Evolutionary conservation across 2,329 filamentous ascomycete genomes (phyloP).

Genomic region (Aureobasidium subglaciale): DNA sequence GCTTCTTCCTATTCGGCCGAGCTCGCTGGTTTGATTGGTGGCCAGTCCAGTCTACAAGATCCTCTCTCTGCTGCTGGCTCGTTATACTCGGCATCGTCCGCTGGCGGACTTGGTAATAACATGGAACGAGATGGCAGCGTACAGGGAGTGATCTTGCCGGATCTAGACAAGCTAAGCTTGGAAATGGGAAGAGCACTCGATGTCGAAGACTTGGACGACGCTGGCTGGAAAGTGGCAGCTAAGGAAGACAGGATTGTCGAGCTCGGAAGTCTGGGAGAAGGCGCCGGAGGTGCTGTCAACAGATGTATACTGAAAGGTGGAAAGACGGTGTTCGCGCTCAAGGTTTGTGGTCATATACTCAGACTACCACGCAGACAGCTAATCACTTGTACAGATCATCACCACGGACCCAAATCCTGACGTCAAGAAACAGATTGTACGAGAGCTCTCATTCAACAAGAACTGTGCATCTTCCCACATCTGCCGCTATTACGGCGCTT

Average conservation of each 20-base stretch:
- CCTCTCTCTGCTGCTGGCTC: slow-evolving; percentile 84
- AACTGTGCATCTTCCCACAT: slow-evolving; percentile 94
- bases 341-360: slow-evolving; percentile 56
- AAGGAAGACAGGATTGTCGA: slow-evolving; percentile 82
- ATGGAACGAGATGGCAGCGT: slow-evolving; percentile 82
- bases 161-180: slow-evolving; percentile 71
- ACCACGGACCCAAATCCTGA: slow-evolving; percentile 97
- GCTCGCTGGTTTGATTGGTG: slow-evolving; percentile 62
- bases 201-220: slow-evolving; percentile 90
- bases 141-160: slow-evolving; percentile 59
- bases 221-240: slow-evolving; percentile 90
- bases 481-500: slow-evolving; percentile 94
- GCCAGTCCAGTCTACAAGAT: slow-evolving; percentile 64
- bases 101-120: slow-evolving; percentile 53
- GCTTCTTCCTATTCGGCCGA: slow-evolving; percentile 73
- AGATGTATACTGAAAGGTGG: slow-evolving; percentile 81
- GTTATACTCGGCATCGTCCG: slow-evolving; percentile 56
- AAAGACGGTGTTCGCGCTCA: slow-evolving; percentile 91
- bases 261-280: slow-evolving; percentile 83
- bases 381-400: slow-evolving; percentile 62
- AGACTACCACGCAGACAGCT: slow-evolving; percentile 6
- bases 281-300: slow-evolving; percentile 91
- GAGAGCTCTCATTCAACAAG: slow-evolving; percentile 96
- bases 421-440: slow-evolving; percentile 96
- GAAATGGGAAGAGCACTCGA: slow-evolving; percentile 80